A percentile compares a stretch with the other conserved stretches of the same genome.
Evolutionary conservation across 169 alveolate genomes (phyloP).

Genomic region (Toxoplasma gondii): DNA sequence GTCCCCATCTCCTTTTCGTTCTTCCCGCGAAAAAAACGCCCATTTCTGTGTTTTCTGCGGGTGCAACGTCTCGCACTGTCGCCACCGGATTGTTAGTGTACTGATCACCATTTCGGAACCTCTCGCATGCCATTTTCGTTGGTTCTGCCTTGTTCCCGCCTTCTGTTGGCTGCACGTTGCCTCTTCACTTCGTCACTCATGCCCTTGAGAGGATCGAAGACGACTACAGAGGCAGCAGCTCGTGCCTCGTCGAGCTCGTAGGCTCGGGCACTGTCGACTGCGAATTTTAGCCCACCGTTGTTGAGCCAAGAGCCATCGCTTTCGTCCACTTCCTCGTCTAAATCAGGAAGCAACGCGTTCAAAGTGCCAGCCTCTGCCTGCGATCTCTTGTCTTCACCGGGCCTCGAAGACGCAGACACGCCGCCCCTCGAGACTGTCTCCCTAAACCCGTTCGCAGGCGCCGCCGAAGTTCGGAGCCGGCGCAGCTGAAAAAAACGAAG

Average conservation of each 20-base stretch:
- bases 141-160: not conserved
- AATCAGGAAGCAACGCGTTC: conserved; percentile 25
- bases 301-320: conserved; percentile 36
- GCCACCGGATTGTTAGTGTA: too few species aligned
- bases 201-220: conserved; percentile 25
- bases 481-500: not conserved
- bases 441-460: not conserved
- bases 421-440: not conserved
- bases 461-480: not conserved
- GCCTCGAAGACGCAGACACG: not conserved
- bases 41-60: too few species aligned
- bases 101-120: conserved; percentile 6
- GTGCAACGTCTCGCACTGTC: too few species aligned
- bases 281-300: conserved; percentile 51
- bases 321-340: conserved; percentile 40
- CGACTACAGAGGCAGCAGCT: conserved; percentile 29
- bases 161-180: not conserved
- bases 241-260: conserved; percentile 49
- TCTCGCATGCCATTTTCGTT: not conserved
- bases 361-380: conserved; percentile 11
- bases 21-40: too few species aligned
- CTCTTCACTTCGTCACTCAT: not conserved
- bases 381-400: not conserved
- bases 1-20: too few species aligned
- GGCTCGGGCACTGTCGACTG: conserved; percentile 59